Conservation (phyloP, 2,329 filamentous ascomycete species). For the Stachybotrys echinatus region DNA sequence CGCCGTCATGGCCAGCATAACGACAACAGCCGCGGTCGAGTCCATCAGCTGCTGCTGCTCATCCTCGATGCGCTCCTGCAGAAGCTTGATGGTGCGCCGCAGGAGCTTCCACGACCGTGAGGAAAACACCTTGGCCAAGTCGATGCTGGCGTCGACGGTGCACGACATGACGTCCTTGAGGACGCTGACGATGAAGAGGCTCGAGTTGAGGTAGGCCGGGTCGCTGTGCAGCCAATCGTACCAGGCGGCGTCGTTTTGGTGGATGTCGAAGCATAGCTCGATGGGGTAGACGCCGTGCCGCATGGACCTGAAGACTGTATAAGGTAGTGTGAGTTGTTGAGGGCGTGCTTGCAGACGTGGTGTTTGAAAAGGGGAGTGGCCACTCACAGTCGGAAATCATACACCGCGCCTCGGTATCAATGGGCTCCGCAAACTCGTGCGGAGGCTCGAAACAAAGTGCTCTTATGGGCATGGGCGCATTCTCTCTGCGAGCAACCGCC, state of each 20-base stretch:
- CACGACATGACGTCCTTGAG: background rate
- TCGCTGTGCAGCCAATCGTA: slow-evolving; percentile 22
- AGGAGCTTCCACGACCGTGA: slow-evolving; percentile 7
- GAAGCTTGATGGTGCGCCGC: slow-evolving; percentile 9
- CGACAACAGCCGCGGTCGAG: slow-evolving; percentile 12
- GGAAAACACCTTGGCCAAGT: slow-evolving; percentile 10
- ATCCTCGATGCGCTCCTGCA: slow-evolving; percentile 13
- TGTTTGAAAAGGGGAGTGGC: background rate
- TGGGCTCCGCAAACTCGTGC: background rate
- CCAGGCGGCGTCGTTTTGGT: slow-evolving; percentile 16
- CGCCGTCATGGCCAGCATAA: slow-evolving; percentile 14
- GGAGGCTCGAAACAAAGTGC: background rate
- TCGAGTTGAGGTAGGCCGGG: slow-evolving; percentile 15
- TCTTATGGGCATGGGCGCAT: background rate
- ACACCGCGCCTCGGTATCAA: background rate
- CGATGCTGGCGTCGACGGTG: slow-evolving; percentile 8
- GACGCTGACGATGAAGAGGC: slow-evolving; percentile 17
- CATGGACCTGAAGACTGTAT: slow-evolving; percentile 18
- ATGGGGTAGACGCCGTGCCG: slow-evolving; percentile 20
- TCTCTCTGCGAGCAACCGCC: background rate
- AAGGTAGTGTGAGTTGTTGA: background rate
- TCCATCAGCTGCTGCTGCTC: slow-evolving; percentile 10
- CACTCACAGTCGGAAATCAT: background rate
- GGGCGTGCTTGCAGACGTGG: background rate
- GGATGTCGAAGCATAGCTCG: slow-evolving; percentile 19